These are phyloP conservation scores for Colletotrichum eleusines DNA, from an alignment of 2,329 filamentous ascomycete species.

Conservation along the genomic window DNA sequence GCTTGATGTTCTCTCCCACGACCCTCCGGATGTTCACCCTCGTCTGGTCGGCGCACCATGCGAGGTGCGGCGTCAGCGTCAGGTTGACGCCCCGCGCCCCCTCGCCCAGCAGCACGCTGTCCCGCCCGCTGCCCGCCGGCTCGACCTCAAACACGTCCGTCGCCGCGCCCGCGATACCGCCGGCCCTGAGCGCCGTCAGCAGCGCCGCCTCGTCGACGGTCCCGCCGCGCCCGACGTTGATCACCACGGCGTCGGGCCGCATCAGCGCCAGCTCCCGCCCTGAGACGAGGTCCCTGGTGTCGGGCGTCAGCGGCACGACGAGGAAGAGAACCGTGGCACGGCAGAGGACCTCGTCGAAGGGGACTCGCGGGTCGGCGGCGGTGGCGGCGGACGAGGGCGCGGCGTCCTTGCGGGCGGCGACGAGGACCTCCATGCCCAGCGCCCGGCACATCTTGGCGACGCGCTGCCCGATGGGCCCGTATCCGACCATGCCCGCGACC, in stretches of 20 bases:
- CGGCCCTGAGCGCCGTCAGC: slow-evolving; percentile 47
- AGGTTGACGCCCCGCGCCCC: slow-evolving; percentile 45
- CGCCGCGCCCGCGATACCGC: slow-evolving; percentile 51
- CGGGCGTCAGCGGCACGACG: slow-evolving; percentile 44
- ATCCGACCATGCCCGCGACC: slow-evolving; percentile 47
- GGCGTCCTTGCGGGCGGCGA: slow-evolving; percentile 44
- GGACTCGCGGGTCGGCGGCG: slow-evolving; percentile 17
- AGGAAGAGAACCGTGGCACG: slow-evolving; percentile 45
- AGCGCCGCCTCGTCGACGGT: slow-evolving; percentile 53
- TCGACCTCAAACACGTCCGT: slow-evolving; percentile 51
- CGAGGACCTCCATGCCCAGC: slow-evolving; percentile 45
- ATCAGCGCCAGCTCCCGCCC: slow-evolving; percentile 41
- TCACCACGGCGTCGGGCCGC: slow-evolving; percentile 45
- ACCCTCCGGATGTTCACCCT: slow-evolving; percentile 37
- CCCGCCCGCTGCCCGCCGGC: slow-evolving; percentile 41
- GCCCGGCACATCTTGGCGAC: slow-evolving; percentile 43
- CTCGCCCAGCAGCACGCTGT: slow-evolving; percentile 38
- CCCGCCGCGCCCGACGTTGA: slow-evolving; percentile 51
- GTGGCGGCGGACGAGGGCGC: neutral
- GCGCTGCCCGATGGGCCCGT: slow-evolving; percentile 46
- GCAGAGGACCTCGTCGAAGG: slow-evolving; percentile 44
- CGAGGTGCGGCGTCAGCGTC: slow-evolving; percentile 50
- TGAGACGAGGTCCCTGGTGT: slow-evolving; percentile 44
- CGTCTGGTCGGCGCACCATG: slow-evolving; percentile 43
- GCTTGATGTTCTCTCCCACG: slow-evolving; percentile 37